Percentiles rank a stretch among this genome's conserved stretches.
Evolutionary conservation across 169 alveolate species (phyloP).

Genomic region (Plasmodium billcollinsi): DNA sequence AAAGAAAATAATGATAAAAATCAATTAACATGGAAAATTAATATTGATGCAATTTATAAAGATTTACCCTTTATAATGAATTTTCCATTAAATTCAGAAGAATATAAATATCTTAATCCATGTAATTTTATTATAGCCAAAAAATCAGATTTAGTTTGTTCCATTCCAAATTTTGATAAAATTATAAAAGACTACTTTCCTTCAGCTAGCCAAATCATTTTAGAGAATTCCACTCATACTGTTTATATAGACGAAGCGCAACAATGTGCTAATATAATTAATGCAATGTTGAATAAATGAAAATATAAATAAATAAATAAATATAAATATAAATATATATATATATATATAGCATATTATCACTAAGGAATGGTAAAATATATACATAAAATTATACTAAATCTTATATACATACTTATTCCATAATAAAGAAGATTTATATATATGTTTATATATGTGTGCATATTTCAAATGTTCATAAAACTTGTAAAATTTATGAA

Average conservation of each 20-base stretch:
- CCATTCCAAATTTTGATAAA: constrained; percentile 38
- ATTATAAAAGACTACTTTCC: constrained; percentile 65
- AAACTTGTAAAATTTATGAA: too few species aligned
- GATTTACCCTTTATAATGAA: constrained; percentile 30
- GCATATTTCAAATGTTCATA: too few species aligned
- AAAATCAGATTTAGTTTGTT: constrained; percentile 52
- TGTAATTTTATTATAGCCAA: constrained; percentile 55
- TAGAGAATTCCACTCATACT: constrained; percentile 56
- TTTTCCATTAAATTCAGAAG: constrained; percentile 32
- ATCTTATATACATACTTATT: too few species aligned
- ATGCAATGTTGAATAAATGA: neutral
- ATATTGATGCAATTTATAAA: constrained; percentile 51
- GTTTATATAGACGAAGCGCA: constrained; percentile 58
- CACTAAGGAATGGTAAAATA: too few species aligned
- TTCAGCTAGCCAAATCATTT: constrained; percentile 18
- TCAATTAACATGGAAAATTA: constrained; percentile 67
- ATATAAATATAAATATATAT: too few species aligned
- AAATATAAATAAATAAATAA: neutral
- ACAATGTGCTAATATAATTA: constrained; percentile 46
- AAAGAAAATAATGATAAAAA: constrained; percentile 23
- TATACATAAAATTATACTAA: too few species aligned
- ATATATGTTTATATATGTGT: too few species aligned
- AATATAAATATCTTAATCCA: constrained; percentile 50
- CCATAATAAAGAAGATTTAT: too few species aligned
- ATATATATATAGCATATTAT: too few species aligned